Evolutionary conservation across 345 rosid species (phyloP), one percentile per base, ranked within the genome.

Genomic region (Bretschneidera sinensis): DNA sequence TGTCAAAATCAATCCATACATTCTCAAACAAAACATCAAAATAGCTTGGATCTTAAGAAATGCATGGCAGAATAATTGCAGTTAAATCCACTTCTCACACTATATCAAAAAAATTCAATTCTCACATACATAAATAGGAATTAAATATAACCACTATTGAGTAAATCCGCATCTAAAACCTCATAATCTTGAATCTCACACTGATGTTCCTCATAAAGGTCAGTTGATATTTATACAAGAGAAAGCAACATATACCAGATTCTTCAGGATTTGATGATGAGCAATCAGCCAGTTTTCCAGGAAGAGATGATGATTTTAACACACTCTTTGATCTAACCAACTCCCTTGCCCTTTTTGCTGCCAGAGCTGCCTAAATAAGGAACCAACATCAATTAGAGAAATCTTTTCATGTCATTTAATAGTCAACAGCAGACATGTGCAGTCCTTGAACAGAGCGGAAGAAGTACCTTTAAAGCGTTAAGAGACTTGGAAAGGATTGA

Each of bases 281-380:
- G 68, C 99, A 95, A 77, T 95, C 99, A 72, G 99, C 87, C 56
- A 95, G 76, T 79, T 95, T 95, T 62, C 99, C 99, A 53, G 99
- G 99, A 70, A 95, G 97, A 63, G 99, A 86, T 48, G 99, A 91
- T 60, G 94, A 82, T 78, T 81, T 85, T 78, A 95, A 64, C 19
- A 91, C 88, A 74, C 97, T 77, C 78, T 95, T 95, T 56, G 84
- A 86, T 55, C 97, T 79, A 64, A 95, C 95, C 86, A 95, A 70
- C 73, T 95, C 99, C 65, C 97, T 86, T 20, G 99, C 99, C 74
- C 85, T 88, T 70, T 94, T 94, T 48, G 99, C 99, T 69, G 99
- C 99, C 75, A 86, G 72, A 72, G 99, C 99, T 62, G 99, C 99
- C 99, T 94, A 74, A 23, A 78, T 33, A 71, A 43, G 51, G 63